Percentiles rank a stretch among this genome's conserved stretches.
Conservation (phyloP, 495 filamentous ascomycete species). For the Xylaria nigripes region DNA sequence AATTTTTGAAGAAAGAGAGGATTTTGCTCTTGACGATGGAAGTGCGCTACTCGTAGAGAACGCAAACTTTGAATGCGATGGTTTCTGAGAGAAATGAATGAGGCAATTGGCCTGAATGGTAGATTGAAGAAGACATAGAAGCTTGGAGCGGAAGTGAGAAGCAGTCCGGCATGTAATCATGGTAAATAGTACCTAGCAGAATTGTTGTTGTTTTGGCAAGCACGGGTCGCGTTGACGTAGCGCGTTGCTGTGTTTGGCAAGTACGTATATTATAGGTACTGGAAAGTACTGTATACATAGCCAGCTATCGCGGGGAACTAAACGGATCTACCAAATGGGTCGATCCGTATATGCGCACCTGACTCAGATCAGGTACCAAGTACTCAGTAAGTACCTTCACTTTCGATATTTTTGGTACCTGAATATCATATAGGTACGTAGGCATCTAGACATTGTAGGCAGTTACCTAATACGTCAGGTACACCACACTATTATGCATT, state of each 20-base stretch:
- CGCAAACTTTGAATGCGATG: neutral
- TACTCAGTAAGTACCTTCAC: neutral
- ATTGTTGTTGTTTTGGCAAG: no score
- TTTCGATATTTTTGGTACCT: no score
- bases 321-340: no score
- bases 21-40: neutral
- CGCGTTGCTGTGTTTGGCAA: neutral
- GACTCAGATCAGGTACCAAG: neutral
- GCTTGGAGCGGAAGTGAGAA: neutral
- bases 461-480: no score
- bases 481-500: no score
- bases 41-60: neutral
- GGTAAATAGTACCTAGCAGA: neutral
- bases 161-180: no score
- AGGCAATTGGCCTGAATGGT: constrained; percentile 20
- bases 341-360: neutral
- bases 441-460: no score
- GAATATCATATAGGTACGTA: no score
- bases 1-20: neutral
- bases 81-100: constrained; percentile 2
- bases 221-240: neutral
- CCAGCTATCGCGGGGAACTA: neutral
- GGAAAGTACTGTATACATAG: neutral
- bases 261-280: no score
- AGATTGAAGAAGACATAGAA: constrained; percentile 8